Base-by-base conservation (phyloP, 768 basidiomycete genomes). In the Royoungia palumana region DNA sequence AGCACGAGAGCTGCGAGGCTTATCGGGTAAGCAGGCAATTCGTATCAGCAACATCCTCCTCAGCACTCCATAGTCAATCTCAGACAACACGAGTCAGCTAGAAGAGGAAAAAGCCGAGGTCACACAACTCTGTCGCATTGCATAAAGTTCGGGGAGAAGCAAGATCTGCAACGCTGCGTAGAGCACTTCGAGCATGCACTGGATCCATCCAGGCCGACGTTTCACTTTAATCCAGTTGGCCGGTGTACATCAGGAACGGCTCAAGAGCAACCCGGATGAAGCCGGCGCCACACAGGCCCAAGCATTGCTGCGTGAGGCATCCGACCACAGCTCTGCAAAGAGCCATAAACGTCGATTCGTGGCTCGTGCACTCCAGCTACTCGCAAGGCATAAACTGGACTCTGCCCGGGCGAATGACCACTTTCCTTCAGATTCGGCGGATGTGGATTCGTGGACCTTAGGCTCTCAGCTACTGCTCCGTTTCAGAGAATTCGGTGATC, bases 211-310 rank as follows among this genome's bases (percentile, higher is more conserved):
- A 19, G 48, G 44, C 22, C 41, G 48, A 19, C 36, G 42, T 5
- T 34, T 22, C n/a, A 51, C 50, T 7, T 17, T 51, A 21, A 41
- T 51, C 7, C n/a, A 36, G 6, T 35, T 47, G n/a, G 45, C 45
- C 4, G 17, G 20, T 5, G 40, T 47, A 25, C 13, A 41, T 35
- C 25, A 35, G 3, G 19, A 5, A 8, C 36, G 41, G 13, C 43
- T 27, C 4, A n/a, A 28, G n/a, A 21, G 27, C n/a, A 11, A 2
- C 24, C 9, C 9, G 32, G 11, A 49, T 17, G 41, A 34, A 25
- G 17, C 7, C 11, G 30, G 42, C 2, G 35, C 22, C 2, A 2
- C 20, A 4, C 10, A 24, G 19, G 22, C 42, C 13, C n/a, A 43
- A 28, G 28, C 6, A 5, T 24, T 49, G 5, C 19, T 45, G n/a